Evolutionary conservation across 2,329 filamentous ascomycete genomes (phyloP), one percentile per base, ranked within the genome.

Genomic region (Tolypocladium ophioglossoides): DNA sequence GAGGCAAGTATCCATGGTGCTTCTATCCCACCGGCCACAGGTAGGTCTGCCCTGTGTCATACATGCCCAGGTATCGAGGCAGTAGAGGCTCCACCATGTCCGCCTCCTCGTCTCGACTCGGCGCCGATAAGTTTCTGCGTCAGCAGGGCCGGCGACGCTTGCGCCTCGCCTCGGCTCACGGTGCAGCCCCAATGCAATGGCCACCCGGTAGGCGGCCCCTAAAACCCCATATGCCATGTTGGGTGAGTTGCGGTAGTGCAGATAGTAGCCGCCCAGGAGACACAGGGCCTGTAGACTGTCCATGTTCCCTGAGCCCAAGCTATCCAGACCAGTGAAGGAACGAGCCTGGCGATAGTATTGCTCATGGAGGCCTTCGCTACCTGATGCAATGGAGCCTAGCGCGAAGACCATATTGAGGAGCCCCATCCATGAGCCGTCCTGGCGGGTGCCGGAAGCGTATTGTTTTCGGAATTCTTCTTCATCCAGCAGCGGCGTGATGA

Each of bases 71-170:
- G 85, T 86, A 64, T 89, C 86, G 24, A 90, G 74, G 63, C 84
- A 86, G 66, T 88, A 86, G 7, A 89, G 68, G 50, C 79, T 85
- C 86, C 86, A 89, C 86, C 86, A 90, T 4, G 86, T 86, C 22
- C 57, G 50, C n/a, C 53, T 38, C 35, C 55, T 51, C 1, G 52
- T 50, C 41, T 58, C 57, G 16, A 53, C 22, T 14, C 52, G 52
- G 9, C 39, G 39, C n/a, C 53, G 38, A 27, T 54, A 22, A 9
- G 10, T 10, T 9, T 40, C 54, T 0, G 52, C 44, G 6, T 37
- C 35, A 5, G 40, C 46, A 10, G 44, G 24, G 14, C n/a, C n/a
- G 18, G 50, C 34, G 11, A 54, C 32, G 0, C 44, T 39, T 0
- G 48, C 24, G 10, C 20, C 41, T 6, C 38, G n/a, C 7, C 37